Base-by-base conservation (phyloP, 2,329 filamentous ascomycete species). In the Hypoxylon sp. region DNA sequence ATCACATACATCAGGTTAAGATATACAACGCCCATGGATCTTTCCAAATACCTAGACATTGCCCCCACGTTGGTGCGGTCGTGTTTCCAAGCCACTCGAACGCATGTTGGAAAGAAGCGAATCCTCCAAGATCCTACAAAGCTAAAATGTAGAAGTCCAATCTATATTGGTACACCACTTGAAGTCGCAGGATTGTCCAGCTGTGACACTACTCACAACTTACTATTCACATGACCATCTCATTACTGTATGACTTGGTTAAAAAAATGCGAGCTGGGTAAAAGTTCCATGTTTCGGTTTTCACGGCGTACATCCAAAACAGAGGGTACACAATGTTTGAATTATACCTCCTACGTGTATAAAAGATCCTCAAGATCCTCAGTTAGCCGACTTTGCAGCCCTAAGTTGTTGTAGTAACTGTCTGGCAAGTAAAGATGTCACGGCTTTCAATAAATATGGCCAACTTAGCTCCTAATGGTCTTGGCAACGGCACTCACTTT, bases 201-300 rank as follows among this genome's bases (percentile, higher is more conserved):
- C 20, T 33, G n/a, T 36, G 52, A 22, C 16, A 40, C 40, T 18
- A 42, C 22, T 18, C 20, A 48, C 38, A n/a, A 46, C 40, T 46
- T 33, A 42, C 46, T 50, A 22, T 44, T 22, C 18, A 12, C 18
- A 48, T 8, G 28, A 69, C 61, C 66, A 24, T 50, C 24, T 60
- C 60, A 69, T 64, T 36, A 59, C 63, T 64, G 45, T 69, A 67
- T 32, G 63, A 69, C 45, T 16, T 8, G 33, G 28, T 26, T n/a
- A 30, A 32, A 54, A 18, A 20, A 56, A 45, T 26, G 49, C 45
- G n/a, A n/a, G n/a, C 46, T 33, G 40, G 18, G 36, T 42, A 52
- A n/a, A 16, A 44, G 3, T 14, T n/a, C 20, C 36, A 51, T 61
- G 57, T 20, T 65, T 44, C 58, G 49, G 63, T 49, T 12, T 20